phyloP scores from a whole-genome alignment of 2,329 filamentous ascomycete genomes.

The Verticillium dahliae region DNA sequence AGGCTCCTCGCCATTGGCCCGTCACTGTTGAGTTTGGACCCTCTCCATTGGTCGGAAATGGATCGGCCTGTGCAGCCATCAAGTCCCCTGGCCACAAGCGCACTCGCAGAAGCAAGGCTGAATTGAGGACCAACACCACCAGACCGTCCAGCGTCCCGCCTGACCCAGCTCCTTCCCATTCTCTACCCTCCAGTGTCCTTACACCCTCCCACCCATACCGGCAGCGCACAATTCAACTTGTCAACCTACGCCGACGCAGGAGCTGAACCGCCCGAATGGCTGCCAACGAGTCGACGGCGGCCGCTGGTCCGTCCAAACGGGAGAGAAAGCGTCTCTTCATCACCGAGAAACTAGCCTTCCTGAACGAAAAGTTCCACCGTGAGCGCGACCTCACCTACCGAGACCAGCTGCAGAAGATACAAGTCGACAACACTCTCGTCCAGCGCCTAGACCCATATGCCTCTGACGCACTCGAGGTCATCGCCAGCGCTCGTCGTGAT shows the following conservation, averaged over 20 bases:
- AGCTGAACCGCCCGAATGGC: constrained; percentile 26
- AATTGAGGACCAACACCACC: background rate
- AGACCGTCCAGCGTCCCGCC: background rate
- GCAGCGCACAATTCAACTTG: background rate
- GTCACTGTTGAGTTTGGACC: background rate
- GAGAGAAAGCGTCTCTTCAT: constrained; percentile 85
- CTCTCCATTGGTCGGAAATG: background rate
- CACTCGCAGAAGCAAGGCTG: background rate
- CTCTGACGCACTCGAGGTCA: constrained; percentile 64
- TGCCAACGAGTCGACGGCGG: constrained; percentile 28
- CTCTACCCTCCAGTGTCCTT: background rate
- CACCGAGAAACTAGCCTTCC: constrained; percentile 67
- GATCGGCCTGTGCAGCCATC: background rate
- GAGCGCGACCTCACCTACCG: constrained; percentile 82
- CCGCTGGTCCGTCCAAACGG: constrained; percentile 62
- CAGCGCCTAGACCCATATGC: constrained; percentile 78
- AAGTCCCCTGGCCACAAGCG: background rate
- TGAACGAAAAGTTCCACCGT: constrained; percentile 71
- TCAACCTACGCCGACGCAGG: background rate
- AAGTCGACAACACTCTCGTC: constrained; percentile 82
- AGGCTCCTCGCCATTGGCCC: background rate
- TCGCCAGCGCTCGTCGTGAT: constrained; percentile 55
- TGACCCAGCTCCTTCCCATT: background rate
- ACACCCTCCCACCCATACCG: background rate
- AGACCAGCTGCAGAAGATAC: constrained; percentile 84